Percentiles rank a stretch among this genome's conserved stretches.
phyloP scores from a whole-genome alignment of 495 filamentous ascomycete species.

The Pyrenula massariospora region DNA sequence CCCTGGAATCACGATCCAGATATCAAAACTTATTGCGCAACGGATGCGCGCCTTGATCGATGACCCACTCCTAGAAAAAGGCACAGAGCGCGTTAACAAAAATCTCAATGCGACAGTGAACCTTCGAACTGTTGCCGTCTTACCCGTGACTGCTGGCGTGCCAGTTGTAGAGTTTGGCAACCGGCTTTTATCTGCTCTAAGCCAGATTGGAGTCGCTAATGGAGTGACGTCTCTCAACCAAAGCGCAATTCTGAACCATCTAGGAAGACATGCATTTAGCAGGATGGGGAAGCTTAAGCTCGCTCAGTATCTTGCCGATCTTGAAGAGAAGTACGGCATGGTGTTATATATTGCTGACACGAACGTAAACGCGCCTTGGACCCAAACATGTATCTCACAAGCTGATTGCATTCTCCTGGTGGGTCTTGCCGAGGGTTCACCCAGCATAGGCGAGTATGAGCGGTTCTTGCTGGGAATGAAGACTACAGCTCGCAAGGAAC shows the following conservation, averaged over 20 bases:
- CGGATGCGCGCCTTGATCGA: conserved; percentile 86
- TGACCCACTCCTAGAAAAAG: conserved; percentile 58
- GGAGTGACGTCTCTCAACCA: conserved; percentile 91
- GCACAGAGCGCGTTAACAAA: conserved; percentile 41
- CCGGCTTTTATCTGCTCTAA: conserved; percentile 73
- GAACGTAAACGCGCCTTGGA: conserved; percentile 93
- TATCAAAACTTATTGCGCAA: conserved; percentile 95
- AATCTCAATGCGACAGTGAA: conserved; percentile 66
- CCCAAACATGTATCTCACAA: conserved; percentile 92
- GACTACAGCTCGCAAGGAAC: conserved; percentile 86
- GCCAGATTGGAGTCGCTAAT: conserved; percentile 76
- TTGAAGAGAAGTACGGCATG: conserved; percentile 94
- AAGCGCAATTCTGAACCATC: conserved; percentile 82
- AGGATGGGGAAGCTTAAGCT: conserved; percentile 95
- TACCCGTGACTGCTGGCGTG: conserved; percentile 83
- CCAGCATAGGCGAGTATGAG: conserved; percentile 90
- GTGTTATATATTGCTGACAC: conserved; percentile 97
- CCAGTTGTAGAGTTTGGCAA: conserved; percentile 93
- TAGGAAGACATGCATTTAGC: conserved; percentile 91
- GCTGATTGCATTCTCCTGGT: conserved; percentile 92
- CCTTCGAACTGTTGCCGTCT: conserved; percentile 79
- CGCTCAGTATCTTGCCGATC: conserved; percentile 88
- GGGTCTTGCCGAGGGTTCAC: conserved; percentile 79
- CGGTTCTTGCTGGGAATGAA: conserved; percentile 93
- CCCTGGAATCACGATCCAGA: conserved; percentile 95